Evolutionary conservation across 2,329 filamentous ascomycete species (phyloP).

Genomic region (Neurospora sp.): DNA sequence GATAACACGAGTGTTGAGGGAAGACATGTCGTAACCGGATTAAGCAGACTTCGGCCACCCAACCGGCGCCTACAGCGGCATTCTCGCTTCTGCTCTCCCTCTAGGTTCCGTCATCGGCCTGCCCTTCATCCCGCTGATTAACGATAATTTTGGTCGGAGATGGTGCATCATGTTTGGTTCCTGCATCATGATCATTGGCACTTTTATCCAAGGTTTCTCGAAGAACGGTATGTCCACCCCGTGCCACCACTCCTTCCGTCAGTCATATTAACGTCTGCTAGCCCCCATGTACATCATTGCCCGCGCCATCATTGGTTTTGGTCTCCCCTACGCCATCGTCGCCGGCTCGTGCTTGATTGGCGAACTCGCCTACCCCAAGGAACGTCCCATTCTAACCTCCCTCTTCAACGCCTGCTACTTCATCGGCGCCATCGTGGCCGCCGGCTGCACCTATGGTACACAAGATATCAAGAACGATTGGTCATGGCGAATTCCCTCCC

Average conservation of each 20-base stretch:
- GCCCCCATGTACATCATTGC: slow-evolving; percentile 47
- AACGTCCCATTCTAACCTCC: slow-evolving; percentile 46
- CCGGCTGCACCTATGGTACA: slow-evolving; percentile 39
- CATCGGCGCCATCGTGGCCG: slow-evolving; percentile 38
- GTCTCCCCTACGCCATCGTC: slow-evolving; percentile 49
- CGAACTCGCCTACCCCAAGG: slow-evolving; percentile 50
- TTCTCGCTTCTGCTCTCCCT: slow-evolving; percentile 50
- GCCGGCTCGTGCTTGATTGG: slow-evolving; percentile 48
- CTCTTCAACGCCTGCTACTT: slow-evolving; percentile 51
- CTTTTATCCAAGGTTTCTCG: slow-evolving; percentile 44
- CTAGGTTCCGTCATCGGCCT: slow-evolving; percentile 49
- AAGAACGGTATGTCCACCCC: slow-evolving; percentile 24
- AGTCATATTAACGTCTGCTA: background rate
- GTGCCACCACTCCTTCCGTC: no score
- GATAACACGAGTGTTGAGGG: background rate
- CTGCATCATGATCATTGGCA: slow-evolving; percentile 42
- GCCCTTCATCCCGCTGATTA: slow-evolving; percentile 45
- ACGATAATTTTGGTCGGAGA: slow-evolving; percentile 44
- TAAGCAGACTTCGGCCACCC: slow-evolving; percentile 35
- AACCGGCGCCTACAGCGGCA: slow-evolving; percentile 35
- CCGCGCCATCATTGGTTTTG: slow-evolving; percentile 49
- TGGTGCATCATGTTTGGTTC: slow-evolving; percentile 48
- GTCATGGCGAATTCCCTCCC: slow-evolving; percentile 34
- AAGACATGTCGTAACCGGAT: slow-evolving; percentile 32
- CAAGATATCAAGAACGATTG: slow-evolving; percentile 28